Percentiles rank a stretch among this genome's conserved stretches.
Evolutionary conservation across 1,139 yeast genomes (phyloP).

Genomic region (Yamadazyma conglobata): DNA sequence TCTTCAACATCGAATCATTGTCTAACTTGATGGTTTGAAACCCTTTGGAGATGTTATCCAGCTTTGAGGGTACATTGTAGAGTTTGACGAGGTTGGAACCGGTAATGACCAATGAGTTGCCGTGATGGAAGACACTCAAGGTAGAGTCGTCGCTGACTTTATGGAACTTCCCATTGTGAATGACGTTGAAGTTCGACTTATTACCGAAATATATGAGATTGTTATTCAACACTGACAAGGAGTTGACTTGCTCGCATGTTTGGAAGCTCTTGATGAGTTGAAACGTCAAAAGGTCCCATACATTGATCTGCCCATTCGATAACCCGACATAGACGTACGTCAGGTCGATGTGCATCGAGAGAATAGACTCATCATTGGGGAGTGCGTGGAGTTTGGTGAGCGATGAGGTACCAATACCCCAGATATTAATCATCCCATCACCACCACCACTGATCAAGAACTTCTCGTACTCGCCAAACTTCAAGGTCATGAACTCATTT

Average conservation of each 20-base stretch:
- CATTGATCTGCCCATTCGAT: slow-evolving; percentile 65
- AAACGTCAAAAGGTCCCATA: slow-evolving; percentile 80
- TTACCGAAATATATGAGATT: slow-evolving; percentile 12
- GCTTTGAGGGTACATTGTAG: slow-evolving; percentile 7
- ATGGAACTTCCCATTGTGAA: slow-evolving; percentile 6
- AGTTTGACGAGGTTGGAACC: slow-evolving; percentile 25
- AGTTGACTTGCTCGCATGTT: slow-evolving; percentile 17
- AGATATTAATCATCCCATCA: slow-evolving; percentile 77
- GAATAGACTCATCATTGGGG: slow-evolving; percentile 65
- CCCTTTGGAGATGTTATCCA: background rate
- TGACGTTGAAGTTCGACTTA: slow-evolving; percentile 12
- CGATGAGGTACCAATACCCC: slow-evolving; percentile 42
- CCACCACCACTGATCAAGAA: slow-evolving; percentile 68
- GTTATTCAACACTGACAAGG: slow-evolving; percentile 10
- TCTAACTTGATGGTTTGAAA: slow-evolving; percentile 3
- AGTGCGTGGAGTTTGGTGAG: slow-evolving; percentile 36
- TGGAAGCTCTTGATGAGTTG: slow-evolving; percentile 64
- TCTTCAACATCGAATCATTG: slow-evolving; percentile 62
- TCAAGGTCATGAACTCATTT: slow-evolving; percentile 20
- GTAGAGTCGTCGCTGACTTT: slow-evolving; percentile 8
- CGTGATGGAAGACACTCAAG: slow-evolving; percentile 8
- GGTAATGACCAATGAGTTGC: slow-evolving; percentile 31
- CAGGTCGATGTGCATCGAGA: slow-evolving; percentile 61
- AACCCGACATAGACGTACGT: slow-evolving; percentile 78
- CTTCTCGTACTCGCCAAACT: slow-evolving; percentile 18